Evolutionary conservation across 1,139 yeast species (phyloP).

Genomic region (Protomyces inouyei): DNA sequence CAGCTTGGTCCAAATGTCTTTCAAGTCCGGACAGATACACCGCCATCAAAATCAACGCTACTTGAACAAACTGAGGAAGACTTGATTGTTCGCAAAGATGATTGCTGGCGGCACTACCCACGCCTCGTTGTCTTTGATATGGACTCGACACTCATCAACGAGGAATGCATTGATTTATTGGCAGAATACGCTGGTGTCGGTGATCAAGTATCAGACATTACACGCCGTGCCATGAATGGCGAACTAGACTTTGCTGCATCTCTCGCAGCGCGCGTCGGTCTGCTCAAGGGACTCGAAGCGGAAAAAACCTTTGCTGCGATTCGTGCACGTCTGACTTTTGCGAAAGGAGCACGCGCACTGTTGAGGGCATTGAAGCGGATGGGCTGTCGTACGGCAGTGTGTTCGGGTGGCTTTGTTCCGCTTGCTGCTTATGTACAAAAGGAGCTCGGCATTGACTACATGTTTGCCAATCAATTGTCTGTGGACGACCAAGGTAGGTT

Average conservation of each 20-base stretch:
- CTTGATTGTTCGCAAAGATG: conserved; percentile 11
- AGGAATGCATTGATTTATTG: conserved; percentile 92
- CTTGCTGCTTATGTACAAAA: conserved; percentile 71
- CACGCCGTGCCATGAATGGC: conserved; percentile 95
- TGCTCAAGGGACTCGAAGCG: conserved; percentile 69
- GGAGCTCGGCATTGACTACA: conserved; percentile 71
- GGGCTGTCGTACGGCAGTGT: conserved; percentile 74
- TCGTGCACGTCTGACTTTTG: conserved; percentile 61
- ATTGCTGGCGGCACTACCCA: conserved; percentile 27
- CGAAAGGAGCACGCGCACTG: conserved; percentile 77
- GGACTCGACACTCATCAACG: conserved; percentile 95
- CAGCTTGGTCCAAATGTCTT: conserved; percentile 7
- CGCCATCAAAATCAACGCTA: conserved; percentile 3
- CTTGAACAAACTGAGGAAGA: conserved; percentile 9
- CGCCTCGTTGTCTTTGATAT: conserved; percentile 84
- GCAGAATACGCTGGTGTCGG: conserved; percentile 85
- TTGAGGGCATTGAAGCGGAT: conserved; percentile 55
- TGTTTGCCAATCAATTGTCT: conserved; percentile 68
- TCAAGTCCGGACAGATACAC: conserved; percentile 1
- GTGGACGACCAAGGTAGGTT: conserved; percentile 42
- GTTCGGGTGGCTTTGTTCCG: conserved; percentile 92
- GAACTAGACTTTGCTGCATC: conserved; percentile 88
- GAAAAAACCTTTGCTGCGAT: conserved; percentile 75
- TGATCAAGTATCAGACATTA: conserved; percentile 64
- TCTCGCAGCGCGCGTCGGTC: conserved; percentile 63